Base-by-base conservation (phyloP, 352 stramenopile genomes). In the Bremia lactucae region DNA sequence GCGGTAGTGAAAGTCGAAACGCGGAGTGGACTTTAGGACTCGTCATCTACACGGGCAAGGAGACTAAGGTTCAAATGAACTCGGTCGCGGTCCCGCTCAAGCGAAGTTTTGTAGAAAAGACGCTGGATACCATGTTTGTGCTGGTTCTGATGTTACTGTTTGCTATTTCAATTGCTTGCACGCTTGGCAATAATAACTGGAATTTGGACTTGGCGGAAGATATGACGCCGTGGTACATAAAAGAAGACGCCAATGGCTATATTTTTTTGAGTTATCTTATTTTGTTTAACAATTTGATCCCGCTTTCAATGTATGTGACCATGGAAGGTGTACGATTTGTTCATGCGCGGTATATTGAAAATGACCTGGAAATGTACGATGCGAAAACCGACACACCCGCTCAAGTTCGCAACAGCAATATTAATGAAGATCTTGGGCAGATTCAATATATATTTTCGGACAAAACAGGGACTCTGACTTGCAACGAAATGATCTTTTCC, bases 361-460 rank as follows among this genome's bases (percentile, higher is more conserved):
- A 65, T 31, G 83, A 94, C 36, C 25, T 88, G 38, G 69, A 85
- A 34, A 91, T 94, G 76, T 91, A 87, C 39, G 74, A 90, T 31
- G 22, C 65, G 10, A 53, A 49, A 19, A 76, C 72, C 10, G 70
- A 93, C 46, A 87, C 75, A 6, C 80, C 80, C 3, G 72, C 70
- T 2, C 72, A 87, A 49, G 76, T 84, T n/a, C 77, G 80, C 26
- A 89, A 88, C 54, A 90, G 77, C 36, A 92, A 88, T 31, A 88
- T 92, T 41, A 89, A 91, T 54, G 81, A 91, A 60, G 81, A 94
- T 49, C 64, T 94, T 2, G 81, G 81, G 9, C 81, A 94, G 52
- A 87, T 94, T 41, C 76, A 94, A 75, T 94, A 91, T 35, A 92
- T 94, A 39, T 91, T 94, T 46, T 91, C 78, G 16, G 81, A 94